These are phyloP conservation scores for Alternaria sp. DNA, from an alignment of 2,329 filamentous ascomycete species.

Conservation along the genomic window DNA sequence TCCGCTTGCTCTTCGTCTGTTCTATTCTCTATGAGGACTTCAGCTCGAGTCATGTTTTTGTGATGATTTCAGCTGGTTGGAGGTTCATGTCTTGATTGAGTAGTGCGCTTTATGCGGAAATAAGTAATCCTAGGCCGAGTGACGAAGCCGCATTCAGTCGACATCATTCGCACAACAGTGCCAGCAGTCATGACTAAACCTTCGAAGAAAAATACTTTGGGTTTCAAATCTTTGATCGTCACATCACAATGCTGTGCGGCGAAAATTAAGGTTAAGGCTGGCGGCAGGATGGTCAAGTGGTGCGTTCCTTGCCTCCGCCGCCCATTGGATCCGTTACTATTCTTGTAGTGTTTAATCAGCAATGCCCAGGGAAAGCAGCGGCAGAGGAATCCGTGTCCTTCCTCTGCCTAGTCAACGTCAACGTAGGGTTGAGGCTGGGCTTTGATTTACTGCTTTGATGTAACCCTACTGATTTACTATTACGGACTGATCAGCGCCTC, in stretches of 20 bases:
- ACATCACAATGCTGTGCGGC: constrained; percentile 20
- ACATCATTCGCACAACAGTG: constrained; percentile 8
- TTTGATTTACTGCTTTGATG: constrained; percentile 25
- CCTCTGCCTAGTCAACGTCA: constrained; percentile 26
- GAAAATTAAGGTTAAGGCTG: constrained; percentile 35
- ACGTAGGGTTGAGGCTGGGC: constrained; percentile 22
- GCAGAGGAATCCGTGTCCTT: constrained; percentile 24
- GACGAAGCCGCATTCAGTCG: constrained; percentile 12
- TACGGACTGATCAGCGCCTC: constrained; percentile 25
- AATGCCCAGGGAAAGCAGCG: constrained; percentile 30
- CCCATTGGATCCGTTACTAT: constrained; percentile 32
- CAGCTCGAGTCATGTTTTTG: constrained; percentile 19
- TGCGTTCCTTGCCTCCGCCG: constrained; percentile 28
- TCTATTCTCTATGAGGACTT: constrained; percentile 19
- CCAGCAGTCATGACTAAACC: constrained; percentile 12
- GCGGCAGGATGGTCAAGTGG: constrained; percentile 19
- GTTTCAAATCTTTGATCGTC: constrained; percentile 22
- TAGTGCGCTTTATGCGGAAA: constrained; percentile 28
- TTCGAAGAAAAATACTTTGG: neutral
- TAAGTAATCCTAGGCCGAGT: constrained; percentile 22
- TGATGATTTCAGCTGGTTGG: constrained; percentile 31
- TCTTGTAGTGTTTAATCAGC: constrained; percentile 44
- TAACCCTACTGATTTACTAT: constrained; percentile 28
- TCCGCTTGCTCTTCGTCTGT: constrained; percentile 15
- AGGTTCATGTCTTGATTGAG: constrained; percentile 9